Conservation (phyloP, 148 eudicot genomes). For the Suaeda aralocaspica region DNA sequence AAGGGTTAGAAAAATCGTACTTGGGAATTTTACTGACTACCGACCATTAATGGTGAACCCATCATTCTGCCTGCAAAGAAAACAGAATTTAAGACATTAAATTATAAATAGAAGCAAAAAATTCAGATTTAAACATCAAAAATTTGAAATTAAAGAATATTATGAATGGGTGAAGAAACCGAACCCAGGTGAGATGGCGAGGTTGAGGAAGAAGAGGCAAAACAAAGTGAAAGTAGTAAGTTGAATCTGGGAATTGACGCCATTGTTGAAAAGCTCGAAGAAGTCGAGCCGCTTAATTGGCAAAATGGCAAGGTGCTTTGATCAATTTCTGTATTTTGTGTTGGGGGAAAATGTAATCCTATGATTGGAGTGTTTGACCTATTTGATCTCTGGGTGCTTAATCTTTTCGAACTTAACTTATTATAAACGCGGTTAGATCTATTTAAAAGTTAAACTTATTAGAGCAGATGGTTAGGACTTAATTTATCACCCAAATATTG, state of each 20-base stretch:
- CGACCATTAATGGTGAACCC: constrained; percentile 41
- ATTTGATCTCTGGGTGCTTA: too few species aligned
- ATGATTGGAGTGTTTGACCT: too few species aligned
- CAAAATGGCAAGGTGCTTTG: background rate
- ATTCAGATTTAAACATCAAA: background rate
- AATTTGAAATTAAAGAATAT: background rate
- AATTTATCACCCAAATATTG: too few species aligned
- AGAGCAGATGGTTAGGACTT: too few species aligned
- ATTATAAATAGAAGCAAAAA: constrained; percentile 17
- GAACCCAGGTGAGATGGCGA: constrained; percentile 29
- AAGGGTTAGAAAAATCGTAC: constrained; percentile 15
- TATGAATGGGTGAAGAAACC: background rate
- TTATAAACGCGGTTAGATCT: too few species aligned
- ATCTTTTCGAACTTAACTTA: too few species aligned
- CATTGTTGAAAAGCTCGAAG: constrained; percentile 16
- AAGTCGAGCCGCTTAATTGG: background rate
- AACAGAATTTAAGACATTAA: constrained; percentile 12
- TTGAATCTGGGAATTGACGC: constrained; percentile 24
- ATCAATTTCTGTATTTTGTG: too few species aligned
- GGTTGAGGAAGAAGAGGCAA: constrained; percentile 15
- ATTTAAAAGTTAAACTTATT: too few species aligned
- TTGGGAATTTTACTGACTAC: constrained; percentile 37
- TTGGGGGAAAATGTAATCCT: too few species aligned
- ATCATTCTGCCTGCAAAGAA: constrained; percentile 32
- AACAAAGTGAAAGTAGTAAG: constrained; percentile 15